phyloP scores from a whole-genome alignment of 345 rosid genomes.

The Brassica rapa region DNA sequence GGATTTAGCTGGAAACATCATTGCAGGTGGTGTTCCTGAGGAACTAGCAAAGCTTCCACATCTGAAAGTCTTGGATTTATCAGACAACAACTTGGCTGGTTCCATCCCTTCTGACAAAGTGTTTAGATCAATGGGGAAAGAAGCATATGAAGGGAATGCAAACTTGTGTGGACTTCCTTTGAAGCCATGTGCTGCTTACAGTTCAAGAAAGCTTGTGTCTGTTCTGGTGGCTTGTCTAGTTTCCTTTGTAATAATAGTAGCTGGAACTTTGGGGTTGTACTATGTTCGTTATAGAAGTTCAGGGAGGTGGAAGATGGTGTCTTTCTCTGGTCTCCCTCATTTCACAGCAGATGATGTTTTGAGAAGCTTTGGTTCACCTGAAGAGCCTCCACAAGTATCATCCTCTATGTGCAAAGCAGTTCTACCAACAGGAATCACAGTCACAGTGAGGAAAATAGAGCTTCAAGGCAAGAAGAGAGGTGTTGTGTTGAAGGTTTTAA shows the following conservation, averaged over 20 bases:
- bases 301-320: slow-evolving; percentile 78
- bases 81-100: slow-evolving; percentile 71
- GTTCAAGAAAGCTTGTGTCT: slow-evolving; percentile 56
- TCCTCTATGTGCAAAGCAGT: slow-evolving; percentile 64
- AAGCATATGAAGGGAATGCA: slow-evolving; percentile 67
- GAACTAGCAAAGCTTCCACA: slow-evolving; percentile 56
- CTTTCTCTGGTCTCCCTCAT: slow-evolving; percentile 70
- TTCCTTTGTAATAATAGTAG: slow-evolving; percentile 44
- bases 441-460: slow-evolving; percentile 63
- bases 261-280: slow-evolving; percentile 52
- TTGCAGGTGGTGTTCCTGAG: slow-evolving; percentile 61
- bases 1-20: slow-evolving; percentile 58
- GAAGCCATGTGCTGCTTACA: slow-evolving; percentile 57
- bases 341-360: slow-evolving; percentile 77
- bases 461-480: slow-evolving; percentile 51
- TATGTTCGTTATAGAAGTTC: slow-evolving; percentile 53
- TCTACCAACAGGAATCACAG: slow-evolving; percentile 88
- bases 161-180: slow-evolving; percentile 81
- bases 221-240: slow-evolving; percentile 59
- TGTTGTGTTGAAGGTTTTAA: slow-evolving; percentile 47
- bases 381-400: slow-evolving; percentile 43
- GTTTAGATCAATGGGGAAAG: slow-evolving; percentile 59
- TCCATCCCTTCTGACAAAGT: slow-evolving; percentile 57
- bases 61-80: slow-evolving; percentile 57
- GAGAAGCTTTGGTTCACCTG: slow-evolving; percentile 64